Evolutionary conservation across 768 basidiomycete species (phyloP).

Genomic region (Mycena latifolia): DNA sequence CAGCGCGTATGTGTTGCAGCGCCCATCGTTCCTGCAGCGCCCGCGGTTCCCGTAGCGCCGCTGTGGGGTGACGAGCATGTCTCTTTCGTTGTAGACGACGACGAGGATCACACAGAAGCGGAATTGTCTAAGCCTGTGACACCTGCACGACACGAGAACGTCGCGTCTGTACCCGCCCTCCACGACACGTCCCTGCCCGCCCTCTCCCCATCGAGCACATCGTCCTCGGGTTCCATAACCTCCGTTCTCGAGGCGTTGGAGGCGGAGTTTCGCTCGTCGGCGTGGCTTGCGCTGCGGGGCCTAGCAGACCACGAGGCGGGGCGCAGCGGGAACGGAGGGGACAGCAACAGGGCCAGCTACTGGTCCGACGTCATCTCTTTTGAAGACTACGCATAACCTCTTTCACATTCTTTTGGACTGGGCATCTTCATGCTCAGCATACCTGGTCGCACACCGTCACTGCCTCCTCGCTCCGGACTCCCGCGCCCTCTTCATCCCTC

Average conservation of each 20-base stretch:
- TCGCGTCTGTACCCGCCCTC: too few species aligned
- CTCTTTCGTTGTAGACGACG: neutral
- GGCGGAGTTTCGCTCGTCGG: neutral
- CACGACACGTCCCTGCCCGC: neutral
- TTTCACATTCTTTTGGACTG: neutral
- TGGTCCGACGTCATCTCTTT: slow-evolving; percentile 15
- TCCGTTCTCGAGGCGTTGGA: slow-evolving; percentile 11
- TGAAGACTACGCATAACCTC: neutral
- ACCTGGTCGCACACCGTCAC: neutral
- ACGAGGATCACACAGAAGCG: neutral
- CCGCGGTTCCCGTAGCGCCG: neutral
- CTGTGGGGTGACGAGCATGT: slow-evolving; percentile 26
- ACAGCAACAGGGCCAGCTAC: neutral
- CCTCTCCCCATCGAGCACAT: neutral
- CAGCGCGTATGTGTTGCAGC: neutral
- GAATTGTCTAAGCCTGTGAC: too few species aligned
- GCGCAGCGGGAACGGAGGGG: neutral
- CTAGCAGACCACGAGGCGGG: neutral
- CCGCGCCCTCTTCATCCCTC: too few species aligned
- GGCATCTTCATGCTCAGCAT: neutral
- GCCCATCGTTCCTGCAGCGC: neutral
- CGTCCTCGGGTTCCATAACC: neutral
- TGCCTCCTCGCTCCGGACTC: slow-evolving; percentile 4
- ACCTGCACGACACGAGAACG: too few species aligned
- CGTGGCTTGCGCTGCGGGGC: neutral